These are phyloP conservation scores for Leishmania aethiopica DNA, from an alignment of 208 protist species.

Conservation along the genomic window DNA sequence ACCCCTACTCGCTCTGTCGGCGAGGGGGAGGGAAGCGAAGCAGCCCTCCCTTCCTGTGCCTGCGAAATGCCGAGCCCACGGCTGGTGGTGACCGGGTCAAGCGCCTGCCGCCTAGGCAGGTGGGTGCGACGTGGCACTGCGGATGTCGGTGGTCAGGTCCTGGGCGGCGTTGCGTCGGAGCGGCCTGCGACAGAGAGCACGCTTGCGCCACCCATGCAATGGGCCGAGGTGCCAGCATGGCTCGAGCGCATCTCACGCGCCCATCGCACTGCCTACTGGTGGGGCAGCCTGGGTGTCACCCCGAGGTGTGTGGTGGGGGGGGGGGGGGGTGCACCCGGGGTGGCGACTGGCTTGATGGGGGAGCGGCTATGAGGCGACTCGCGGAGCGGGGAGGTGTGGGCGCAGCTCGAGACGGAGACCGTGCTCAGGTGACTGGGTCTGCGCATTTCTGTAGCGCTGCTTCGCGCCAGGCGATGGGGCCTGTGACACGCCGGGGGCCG, in stretches of 20 bases:
- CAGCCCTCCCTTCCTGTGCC: too few species aligned
- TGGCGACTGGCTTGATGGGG: neutral
- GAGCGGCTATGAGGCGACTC: neutral
- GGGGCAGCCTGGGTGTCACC: neutral
- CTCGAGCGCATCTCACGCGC: neutral
- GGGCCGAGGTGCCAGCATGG: neutral
- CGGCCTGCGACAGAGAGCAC: neutral
- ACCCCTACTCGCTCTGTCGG: neutral
- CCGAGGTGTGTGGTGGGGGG: too few species aligned
- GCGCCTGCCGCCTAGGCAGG: neutral
- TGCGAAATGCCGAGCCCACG: too few species aligned
- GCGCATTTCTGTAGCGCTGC: too few species aligned
- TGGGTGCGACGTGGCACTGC: too few species aligned
- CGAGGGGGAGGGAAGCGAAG: neutral
- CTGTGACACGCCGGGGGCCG: neutral
- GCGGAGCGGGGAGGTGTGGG: neutral
- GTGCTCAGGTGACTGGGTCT: neutral
- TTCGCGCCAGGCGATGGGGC: neutral
- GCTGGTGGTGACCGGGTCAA: too few species aligned
- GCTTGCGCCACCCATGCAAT: neutral
- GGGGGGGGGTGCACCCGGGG: neutral
- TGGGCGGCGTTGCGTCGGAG: neutral
- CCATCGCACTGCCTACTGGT: neutral
- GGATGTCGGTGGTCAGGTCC: neutral
- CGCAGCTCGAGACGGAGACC: neutral